Conservation (phyloP, 345 rosid genomes). For the Rhodomyrtus tomentosa region DNA sequence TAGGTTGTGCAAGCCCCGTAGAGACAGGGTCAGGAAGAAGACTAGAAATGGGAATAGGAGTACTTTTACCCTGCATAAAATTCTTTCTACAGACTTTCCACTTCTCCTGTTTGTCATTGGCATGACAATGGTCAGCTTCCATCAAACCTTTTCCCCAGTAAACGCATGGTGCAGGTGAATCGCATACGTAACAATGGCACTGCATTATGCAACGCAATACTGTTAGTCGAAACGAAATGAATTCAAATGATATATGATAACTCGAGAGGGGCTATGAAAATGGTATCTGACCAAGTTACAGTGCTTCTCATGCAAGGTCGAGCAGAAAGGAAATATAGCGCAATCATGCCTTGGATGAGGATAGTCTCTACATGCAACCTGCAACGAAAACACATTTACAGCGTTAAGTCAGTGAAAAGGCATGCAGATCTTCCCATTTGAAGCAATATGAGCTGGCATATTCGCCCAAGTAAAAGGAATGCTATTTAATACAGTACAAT, state of each 20-base stretch:
- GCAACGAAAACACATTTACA: constrained; percentile 1
- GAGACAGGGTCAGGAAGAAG: background rate
- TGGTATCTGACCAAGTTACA: constrained; percentile 49
- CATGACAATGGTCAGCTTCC: constrained; percentile 62
- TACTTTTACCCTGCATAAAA: constrained; percentile 3
- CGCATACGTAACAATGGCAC: constrained; percentile 93
- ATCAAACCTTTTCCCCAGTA: constrained; percentile 44
- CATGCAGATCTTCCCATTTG: background rate
- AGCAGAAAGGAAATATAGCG: constrained; percentile 45
- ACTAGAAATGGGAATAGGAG: constrained; percentile 1
- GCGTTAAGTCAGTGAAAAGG: background rate
- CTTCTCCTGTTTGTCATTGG: constrained; percentile 47
- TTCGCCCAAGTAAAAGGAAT: background rate
- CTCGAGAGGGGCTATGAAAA: background rate
- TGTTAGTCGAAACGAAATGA: background rate
- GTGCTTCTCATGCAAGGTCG: constrained; percentile 38
- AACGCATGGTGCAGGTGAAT: constrained; percentile 62
- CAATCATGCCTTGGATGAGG: constrained; percentile 85
- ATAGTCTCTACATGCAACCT: constrained; percentile 90
- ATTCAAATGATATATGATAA: background rate
- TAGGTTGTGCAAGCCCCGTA: background rate
- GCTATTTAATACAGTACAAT: background rate
- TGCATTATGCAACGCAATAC: constrained; percentile 16
- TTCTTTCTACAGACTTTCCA: constrained; percentile 55
- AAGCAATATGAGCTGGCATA: background rate